Conservation (phyloP, 192 early-diverging fungal genomes). For the Geranomyces variabilis region DNA sequence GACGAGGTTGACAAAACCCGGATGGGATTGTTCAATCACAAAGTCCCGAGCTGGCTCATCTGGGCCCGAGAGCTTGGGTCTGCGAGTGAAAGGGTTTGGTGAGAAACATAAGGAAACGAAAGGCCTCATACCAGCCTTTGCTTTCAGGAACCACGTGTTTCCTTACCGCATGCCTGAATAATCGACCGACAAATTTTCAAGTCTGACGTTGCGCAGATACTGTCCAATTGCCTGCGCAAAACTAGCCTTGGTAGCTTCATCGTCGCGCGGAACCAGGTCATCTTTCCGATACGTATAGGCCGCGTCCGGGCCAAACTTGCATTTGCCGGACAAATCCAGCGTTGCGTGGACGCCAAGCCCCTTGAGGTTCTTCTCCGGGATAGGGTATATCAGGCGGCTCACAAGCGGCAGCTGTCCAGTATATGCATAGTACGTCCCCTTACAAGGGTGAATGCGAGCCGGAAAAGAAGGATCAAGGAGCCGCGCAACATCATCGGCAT, state of each 20-base stretch:
- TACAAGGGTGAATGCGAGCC: slow-evolving; percentile 65
- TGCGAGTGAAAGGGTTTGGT: slow-evolving; percentile 27
- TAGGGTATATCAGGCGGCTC: slow-evolving; percentile 76
- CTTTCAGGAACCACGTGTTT: not conserved
- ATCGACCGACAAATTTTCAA: slow-evolving; percentile 65
- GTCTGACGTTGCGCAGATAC: slow-evolving; percentile 65
- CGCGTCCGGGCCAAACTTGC: slow-evolving; percentile 82
- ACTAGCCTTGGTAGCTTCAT: slow-evolving; percentile 39
- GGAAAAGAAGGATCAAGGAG: slow-evolving; percentile 36
- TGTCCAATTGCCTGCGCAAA: slow-evolving; percentile 59
- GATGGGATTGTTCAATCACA: slow-evolving; percentile 55
- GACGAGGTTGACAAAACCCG: slow-evolving; percentile 72
- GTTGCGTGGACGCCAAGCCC: slow-evolving; percentile 80
- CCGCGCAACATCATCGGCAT: slow-evolving; percentile 65
- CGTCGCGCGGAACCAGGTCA: slow-evolving; percentile 62
- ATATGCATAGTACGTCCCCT: slow-evolving; percentile 79
- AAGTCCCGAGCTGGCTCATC: slow-evolving; percentile 79
- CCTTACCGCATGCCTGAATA: slow-evolving; percentile 77
- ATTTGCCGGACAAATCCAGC: slow-evolving; percentile 72
- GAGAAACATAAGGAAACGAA: not conserved
- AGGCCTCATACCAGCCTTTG: not conserved
- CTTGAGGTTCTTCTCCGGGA: slow-evolving; percentile 71
- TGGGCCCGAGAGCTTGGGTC: slow-evolving; percentile 78
- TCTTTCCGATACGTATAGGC: slow-evolving; percentile 57
- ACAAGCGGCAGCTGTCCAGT: slow-evolving; percentile 40